These are phyloP conservation scores for Neurospora tetrasperma DNA, from an alignment of 495 filamentous ascomycete species.

Conservation along the genomic window DNA sequence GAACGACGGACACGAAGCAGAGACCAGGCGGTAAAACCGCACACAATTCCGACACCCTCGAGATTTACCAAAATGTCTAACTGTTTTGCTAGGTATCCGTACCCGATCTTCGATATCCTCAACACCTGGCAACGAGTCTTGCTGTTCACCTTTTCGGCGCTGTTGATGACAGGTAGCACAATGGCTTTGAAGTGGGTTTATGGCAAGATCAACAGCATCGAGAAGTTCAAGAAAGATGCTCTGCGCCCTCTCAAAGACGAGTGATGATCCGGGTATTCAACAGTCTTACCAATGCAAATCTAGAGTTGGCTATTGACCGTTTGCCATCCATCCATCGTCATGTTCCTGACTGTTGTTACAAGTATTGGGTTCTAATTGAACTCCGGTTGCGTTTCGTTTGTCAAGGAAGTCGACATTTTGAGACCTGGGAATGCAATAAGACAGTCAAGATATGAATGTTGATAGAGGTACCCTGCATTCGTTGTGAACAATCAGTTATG, in stretches of 20 bases:
- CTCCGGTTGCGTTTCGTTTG: not conserved
- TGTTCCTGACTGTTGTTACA: not conserved
- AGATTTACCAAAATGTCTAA: slow-evolving; percentile 5
- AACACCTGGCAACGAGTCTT: slow-evolving; percentile 48
- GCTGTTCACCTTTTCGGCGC: slow-evolving; percentile 60
- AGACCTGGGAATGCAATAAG: not conserved
- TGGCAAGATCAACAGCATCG: slow-evolving; percentile 56
- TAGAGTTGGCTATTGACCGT: not conserved
- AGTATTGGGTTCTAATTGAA: not conserved
- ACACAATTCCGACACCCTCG: slow-evolving; percentile 3
- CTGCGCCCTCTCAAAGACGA: slow-evolving; percentile 15
- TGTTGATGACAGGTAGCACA: slow-evolving; percentile 62
- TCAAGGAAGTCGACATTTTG: not conserved
- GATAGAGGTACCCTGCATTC: not conserved
- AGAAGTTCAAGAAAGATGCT: slow-evolving; percentile 26
- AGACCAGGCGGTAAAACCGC: not conserved
- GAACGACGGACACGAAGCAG: slow-evolving; percentile 6
- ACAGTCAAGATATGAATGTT: not conserved
- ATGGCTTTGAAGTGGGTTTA: slow-evolving; percentile 56
- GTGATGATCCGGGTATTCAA: not conserved
- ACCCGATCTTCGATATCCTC: slow-evolving; percentile 66
- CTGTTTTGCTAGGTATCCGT: slow-evolving; percentile 56
- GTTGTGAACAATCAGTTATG: not conserved
- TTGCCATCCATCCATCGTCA: not conserved
- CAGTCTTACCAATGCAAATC: not conserved